These are phyloP conservation scores for Neonectria neomacrospora DNA, from an alignment of 2,329 filamentous ascomycete genomes.

Conservation along the genomic window DNA sequence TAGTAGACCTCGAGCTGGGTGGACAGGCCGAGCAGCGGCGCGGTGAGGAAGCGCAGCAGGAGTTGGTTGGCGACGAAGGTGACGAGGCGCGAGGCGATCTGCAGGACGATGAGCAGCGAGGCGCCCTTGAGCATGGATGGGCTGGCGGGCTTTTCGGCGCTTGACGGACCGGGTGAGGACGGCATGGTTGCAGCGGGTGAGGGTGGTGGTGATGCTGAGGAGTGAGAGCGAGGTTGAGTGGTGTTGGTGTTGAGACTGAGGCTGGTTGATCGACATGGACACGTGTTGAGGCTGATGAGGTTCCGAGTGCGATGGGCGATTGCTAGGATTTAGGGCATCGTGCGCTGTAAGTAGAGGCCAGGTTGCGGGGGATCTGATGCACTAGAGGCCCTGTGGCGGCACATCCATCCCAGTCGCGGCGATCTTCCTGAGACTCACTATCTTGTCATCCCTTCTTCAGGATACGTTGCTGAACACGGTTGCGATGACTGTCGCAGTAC, in stretches of 20 bases:
- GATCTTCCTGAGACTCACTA: no score
- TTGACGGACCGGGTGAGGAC: neutral
- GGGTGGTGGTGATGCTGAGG: neutral
- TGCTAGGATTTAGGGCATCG: neutral
- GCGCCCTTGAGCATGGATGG: conserved; percentile 72
- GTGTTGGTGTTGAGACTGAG: neutral
- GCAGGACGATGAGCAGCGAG: conserved; percentile 86
- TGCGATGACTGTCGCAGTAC: neutral
- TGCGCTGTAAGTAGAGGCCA: neutral
- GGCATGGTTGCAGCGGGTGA: neutral
- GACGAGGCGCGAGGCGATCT: conserved; percentile 85
- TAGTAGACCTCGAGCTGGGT: conserved; percentile 94
- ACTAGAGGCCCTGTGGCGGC: neutral
- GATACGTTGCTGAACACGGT: neutral
- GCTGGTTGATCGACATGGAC: neutral
- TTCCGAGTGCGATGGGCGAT: neutral
- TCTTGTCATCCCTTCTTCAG: neutral
- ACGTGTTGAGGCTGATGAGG: neutral
- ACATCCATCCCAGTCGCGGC: neutral
- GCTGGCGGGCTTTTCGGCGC: neutral
- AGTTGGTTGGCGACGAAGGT: conserved; percentile 95
- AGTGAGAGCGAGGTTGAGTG: neutral
- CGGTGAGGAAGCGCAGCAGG: conserved; percentile 87
- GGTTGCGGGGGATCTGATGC: neutral
- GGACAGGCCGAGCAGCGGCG: conserved; percentile 83